Conservation (phyloP, 352 stramenopile species). For the Phytophthora foliorum region DNA sequence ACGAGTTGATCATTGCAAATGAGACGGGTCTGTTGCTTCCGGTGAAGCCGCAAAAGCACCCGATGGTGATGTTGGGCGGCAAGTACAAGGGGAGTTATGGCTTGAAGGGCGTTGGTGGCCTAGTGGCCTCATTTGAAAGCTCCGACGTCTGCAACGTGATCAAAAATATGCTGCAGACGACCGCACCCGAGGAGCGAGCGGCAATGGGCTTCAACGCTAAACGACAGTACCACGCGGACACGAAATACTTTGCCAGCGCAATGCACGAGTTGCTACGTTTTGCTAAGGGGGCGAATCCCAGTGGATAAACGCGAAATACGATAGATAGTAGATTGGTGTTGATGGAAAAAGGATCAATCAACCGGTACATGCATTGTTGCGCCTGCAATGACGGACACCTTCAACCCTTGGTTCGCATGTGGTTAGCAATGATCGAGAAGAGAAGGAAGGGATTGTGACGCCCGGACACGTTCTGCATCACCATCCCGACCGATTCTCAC, state of each 20-base stretch:
- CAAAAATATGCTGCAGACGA: slow-evolving; percentile 32
- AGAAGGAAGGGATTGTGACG: slow-evolving; percentile 18
- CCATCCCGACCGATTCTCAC: slow-evolving; percentile 17
- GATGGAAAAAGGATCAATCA: not conserved
- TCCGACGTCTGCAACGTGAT: slow-evolving; percentile 38
- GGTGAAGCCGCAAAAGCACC: slow-evolving; percentile 21
- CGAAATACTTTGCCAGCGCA: slow-evolving; percentile 39
- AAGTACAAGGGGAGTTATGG: slow-evolving; percentile 37
- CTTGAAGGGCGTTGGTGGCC: slow-evolving; percentile 27
- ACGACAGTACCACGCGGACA: slow-evolving; percentile 51
- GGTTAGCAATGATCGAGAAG: not conserved
- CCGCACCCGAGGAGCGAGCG: slow-evolving; percentile 40
- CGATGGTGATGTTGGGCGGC: slow-evolving; percentile 42
- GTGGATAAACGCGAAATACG: slow-evolving; percentile 6
- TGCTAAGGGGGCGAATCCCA: slow-evolving; percentile 11
- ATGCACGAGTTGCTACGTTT: slow-evolving; percentile 33
- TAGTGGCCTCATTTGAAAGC: slow-evolving; percentile 37
- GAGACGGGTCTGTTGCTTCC: slow-evolving; percentile 36
- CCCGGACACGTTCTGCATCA: slow-evolving; percentile 7
- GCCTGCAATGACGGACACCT: not conserved
- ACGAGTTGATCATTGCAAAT: slow-evolving; percentile 54
- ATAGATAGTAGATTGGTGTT: not conserved
- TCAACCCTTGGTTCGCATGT: not conserved
- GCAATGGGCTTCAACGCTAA: slow-evolving; percentile 42
- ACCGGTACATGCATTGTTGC: not conserved